These are phyloP conservation scores for Rhododendron kiyosumense DNA, from an alignment of 148 eudicot species.

Conservation along the genomic window DNA sequence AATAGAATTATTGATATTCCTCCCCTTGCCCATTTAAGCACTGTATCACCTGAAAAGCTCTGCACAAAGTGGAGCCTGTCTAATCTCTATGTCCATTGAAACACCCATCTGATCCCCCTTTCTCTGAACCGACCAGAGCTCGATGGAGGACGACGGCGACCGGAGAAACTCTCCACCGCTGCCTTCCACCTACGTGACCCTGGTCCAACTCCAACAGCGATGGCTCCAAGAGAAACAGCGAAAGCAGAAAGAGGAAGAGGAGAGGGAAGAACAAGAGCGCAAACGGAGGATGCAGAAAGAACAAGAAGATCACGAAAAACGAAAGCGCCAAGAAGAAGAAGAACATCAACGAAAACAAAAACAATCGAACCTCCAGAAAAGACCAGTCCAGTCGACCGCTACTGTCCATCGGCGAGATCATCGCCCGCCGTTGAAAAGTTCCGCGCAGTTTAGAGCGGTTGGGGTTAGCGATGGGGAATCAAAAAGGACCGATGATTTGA, in stretches of 20 bases:
- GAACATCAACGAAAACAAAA: not conserved
- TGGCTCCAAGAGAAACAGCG: not conserved
- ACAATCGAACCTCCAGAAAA: not conserved
- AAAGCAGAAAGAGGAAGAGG: not conserved
- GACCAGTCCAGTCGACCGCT: not conserved
- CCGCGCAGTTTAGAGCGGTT: not conserved
- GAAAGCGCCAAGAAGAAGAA: not conserved
- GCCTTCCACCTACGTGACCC: constrained; percentile 12
- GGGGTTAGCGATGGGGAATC: not conserved
- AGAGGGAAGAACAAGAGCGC: not conserved
- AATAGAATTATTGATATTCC: too few species aligned
- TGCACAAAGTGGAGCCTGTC: too few species aligned
- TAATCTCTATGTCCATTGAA: too few species aligned
- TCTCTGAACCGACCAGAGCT: too few species aligned
- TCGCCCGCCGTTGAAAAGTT: not conserved
- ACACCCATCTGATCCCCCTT: too few species aligned
- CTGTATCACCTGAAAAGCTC: too few species aligned
- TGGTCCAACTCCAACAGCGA: constrained; percentile 10
- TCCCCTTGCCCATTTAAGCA: too few species aligned
- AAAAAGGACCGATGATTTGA: not conserved
- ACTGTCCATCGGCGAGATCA: not conserved
- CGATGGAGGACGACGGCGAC: not conserved
- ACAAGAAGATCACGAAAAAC: not conserved
- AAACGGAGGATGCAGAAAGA: not conserved
- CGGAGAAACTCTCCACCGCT: not conserved